Percentiles rank a stretch among this genome's conserved stretches.
phyloP scores from a whole-genome alignment of 352 stramenopile genomes.

The Phytophthora colocasiae region DNA sequence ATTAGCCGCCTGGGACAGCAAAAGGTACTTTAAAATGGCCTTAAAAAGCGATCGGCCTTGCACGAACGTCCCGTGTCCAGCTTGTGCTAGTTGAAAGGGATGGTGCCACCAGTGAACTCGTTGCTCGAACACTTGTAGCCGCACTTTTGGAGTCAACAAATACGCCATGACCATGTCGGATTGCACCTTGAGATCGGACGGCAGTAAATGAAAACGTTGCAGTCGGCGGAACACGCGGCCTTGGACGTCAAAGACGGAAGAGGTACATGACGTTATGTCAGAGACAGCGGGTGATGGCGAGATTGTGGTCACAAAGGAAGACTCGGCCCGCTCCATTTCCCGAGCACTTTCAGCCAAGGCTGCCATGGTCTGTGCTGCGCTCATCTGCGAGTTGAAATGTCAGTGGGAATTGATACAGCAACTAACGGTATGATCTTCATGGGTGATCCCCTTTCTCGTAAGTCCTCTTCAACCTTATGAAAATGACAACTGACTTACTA shows the following conservation, averaged over 20 bases:
- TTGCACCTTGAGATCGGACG: slow-evolving; percentile 40
- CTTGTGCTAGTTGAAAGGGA: slow-evolving; percentile 29
- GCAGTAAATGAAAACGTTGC: slow-evolving; percentile 41
- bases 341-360: slow-evolving; percentile 40
- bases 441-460: slow-evolving; percentile 19
- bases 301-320: slow-evolving; percentile 24
- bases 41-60: slow-evolving; percentile 49
- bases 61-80: slow-evolving; percentile 39
- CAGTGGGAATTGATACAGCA: slow-evolving; percentile 4
- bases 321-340: slow-evolving; percentile 33
- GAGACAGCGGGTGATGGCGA: slow-evolving; percentile 14
- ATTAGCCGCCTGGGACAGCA: slow-evolving; percentile 40
- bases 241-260: slow-evolving; percentile 16
- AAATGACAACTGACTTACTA: not conserved
- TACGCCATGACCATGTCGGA: slow-evolving; percentile 45
- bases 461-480: slow-evolving; percentile 9
- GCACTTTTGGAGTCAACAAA: slow-evolving; percentile 40
- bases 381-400: slow-evolving; percentile 13
- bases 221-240: slow-evolving; percentile 50
- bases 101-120: slow-evolving; percentile 43
- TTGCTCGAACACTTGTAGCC: slow-evolving; percentile 32
- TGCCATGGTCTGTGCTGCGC: slow-evolving; percentile 40
- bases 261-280: not conserved
- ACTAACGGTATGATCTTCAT: slow-evolving; percentile 10
- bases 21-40: slow-evolving; percentile 34